Evolutionary conservation across 176 grass and related monocot genomes (phyloP), one percentile per base, ranked within the genome.

Genomic region (Triticum turgidum): DNA sequence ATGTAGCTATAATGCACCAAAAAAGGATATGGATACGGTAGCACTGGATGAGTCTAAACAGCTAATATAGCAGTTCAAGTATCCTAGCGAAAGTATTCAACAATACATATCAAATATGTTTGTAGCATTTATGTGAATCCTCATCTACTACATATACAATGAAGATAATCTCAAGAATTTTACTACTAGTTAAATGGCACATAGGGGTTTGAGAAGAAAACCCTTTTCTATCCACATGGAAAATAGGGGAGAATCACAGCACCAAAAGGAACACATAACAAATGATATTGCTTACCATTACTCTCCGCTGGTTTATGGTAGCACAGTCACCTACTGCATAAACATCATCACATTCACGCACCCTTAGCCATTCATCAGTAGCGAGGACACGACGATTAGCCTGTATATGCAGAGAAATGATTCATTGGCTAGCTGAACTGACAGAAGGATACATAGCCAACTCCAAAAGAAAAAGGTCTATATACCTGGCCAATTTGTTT

Each of bases 291-390:
- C 82, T 41, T 99, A 96, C 97, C 97, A 99, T 96, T 62, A 99
- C 92, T 96, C 86, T 99, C 74, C 97, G 79, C 76, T 99, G 97
- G 83, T 88, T 87, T 88, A 96, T 94, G 30, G 94, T 99, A 58
- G 97, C 97, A 94, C 94, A 96, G 69, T 99, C 97, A 90, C 97
- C 97, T 88, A 99, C 33, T 41, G 97, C 97, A 72, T 96, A 96
- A 39, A 99, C 94, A 90, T 56, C 85, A 77, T 94, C 79, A 80
- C 94, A 96, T 78, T 93, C 97, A 59, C 1, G 90, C 32, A 99
- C 87, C 88, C 97, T 96, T 74, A 99, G 89, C 94, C 97, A 99
- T 89, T 99, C 97, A 35, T 99, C 94, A 79, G 97, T 99, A 59
- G 97, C 94, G 49, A 99, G 86, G 32, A 88, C 94, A 56, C 94